phyloP scores from a whole-genome alignment of 2,329 filamentous ascomycete species.

The Hyphodiscus sp. region DNA sequence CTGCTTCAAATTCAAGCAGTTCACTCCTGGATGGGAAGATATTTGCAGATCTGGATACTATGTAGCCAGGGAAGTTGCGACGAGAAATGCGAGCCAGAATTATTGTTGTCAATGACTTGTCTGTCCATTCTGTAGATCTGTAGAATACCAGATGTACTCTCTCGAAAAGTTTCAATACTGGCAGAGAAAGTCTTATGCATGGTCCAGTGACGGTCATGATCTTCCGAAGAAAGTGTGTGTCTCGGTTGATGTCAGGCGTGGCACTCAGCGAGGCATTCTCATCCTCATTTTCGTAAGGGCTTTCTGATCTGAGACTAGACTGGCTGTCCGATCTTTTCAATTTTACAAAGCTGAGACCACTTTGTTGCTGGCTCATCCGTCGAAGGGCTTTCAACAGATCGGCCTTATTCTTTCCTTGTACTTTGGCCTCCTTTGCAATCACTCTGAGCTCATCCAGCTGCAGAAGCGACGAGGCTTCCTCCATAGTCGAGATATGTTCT shows the following conservation, averaged over 20 bases:
- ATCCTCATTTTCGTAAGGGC: conserved; percentile 33
- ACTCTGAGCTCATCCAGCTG: conserved; percentile 82
- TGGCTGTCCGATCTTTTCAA: conserved; percentile 47
- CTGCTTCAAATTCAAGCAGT: conserved; percentile 83
- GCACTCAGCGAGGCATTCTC: conserved; percentile 25
- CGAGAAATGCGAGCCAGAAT: conserved; percentile 87
- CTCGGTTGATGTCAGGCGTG: conserved; percentile 47
- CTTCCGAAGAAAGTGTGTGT: conserved; percentile 68
- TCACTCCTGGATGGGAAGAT: conserved; percentile 74
- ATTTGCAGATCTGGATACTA: conserved; percentile 82
- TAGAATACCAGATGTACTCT: conserved; percentile 95
- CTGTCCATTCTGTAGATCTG: conserved; percentile 91
- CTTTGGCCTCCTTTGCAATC: conserved; percentile 78
- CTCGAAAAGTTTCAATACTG: conserved; percentile 77
- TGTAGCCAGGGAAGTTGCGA: conserved; percentile 81
- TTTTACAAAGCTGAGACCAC: conserved; percentile 64
- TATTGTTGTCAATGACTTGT: conserved; percentile 91
- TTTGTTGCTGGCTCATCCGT: conserved; percentile 67
- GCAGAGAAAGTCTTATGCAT: conserved; percentile 72
- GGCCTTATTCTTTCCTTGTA: conserved; percentile 81
- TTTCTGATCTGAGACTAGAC: conserved; percentile 41
- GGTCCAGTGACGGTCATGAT: conserved; percentile 73
- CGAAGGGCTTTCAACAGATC: conserved; percentile 71
- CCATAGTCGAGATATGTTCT: conserved; percentile 65
- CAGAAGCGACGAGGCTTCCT: conserved; percentile 77